These are phyloP conservation scores for Fraxinus angustifolia DNA, from an alignment of 305 asterid genomes.

Conservation along the genomic window DNA sequence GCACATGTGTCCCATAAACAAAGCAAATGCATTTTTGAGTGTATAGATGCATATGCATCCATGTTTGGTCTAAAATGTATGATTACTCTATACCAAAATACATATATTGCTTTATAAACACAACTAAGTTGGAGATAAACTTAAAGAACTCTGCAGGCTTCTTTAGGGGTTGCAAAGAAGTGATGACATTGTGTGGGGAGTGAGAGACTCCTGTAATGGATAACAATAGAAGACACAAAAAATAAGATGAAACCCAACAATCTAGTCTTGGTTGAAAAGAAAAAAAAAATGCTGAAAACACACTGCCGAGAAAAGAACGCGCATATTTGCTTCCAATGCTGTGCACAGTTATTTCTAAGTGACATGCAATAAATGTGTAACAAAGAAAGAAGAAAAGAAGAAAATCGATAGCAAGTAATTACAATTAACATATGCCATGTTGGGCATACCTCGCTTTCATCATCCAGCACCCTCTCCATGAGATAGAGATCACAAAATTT, in stretches of 20 bases:
- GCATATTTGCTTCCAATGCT: background rate
- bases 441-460: constrained; percentile 70
- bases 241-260: background rate
- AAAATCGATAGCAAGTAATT: background rate
- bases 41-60: background rate
- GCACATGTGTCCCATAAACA: background rate
- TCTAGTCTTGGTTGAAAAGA: background rate
- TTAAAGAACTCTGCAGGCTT: background rate
- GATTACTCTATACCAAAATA: background rate
- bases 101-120: background rate
- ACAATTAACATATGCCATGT: constrained; percentile 7
- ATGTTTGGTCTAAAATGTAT: background rate
- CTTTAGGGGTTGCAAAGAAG: background rate
- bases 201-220: background rate
- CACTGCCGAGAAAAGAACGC: background rate
- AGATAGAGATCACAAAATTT: constrained; percentile 89
- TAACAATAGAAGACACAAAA: background rate
- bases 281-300: background rate
- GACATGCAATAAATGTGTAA: constrained; percentile 9
- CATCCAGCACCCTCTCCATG: constrained; percentile 92
- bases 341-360: constrained; percentile 1
- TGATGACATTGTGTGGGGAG: background rate
- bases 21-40: background rate
- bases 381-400: constrained; percentile 2
- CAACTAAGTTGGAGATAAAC: background rate